Percentiles rank a stretch among this genome's conserved stretches.
Conservation (phyloP, 768 basidiomycete genomes). For the Boletus subcaerulescens region DNA sequence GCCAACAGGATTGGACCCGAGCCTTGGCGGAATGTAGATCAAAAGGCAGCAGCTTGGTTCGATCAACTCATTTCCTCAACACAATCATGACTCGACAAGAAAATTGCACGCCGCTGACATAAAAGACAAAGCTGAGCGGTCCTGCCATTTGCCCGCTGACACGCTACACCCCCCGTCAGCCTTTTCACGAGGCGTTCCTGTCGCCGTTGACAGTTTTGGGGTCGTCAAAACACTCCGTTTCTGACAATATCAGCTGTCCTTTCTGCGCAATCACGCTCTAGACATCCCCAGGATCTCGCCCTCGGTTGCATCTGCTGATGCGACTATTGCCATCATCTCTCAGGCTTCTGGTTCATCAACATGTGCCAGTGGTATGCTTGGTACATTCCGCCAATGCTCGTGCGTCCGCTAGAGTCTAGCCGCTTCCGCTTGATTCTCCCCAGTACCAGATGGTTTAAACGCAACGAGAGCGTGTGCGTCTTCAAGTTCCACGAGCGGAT, state of each 20-base stretch:
- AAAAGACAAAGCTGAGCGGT: conserved; percentile 10
- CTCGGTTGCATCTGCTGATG: neutral
- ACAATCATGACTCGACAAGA: conserved; percentile 11
- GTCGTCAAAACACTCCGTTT: conserved; percentile 15
- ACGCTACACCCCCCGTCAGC: conserved; percentile 3
- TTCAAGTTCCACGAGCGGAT: conserved; percentile 11
- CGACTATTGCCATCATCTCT: neutral
- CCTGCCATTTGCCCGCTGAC: conserved; percentile 11
- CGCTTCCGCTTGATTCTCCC: conserved; percentile 10
- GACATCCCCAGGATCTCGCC: neutral
- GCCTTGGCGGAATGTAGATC: conserved; percentile 16
- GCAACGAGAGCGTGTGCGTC: conserved; percentile 19
- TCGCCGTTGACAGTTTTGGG: conserved; percentile 33
- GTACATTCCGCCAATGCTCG: neutral
- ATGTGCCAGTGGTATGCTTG: neutral
- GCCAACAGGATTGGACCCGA: conserved; percentile 14
- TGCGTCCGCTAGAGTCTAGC: conserved; percentile 18
- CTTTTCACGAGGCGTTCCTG: conserved; percentile 20
- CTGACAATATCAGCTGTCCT: neutral
- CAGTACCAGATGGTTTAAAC: conserved; percentile 2
- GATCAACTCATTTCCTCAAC: neutral
- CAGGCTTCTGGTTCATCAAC: conserved; percentile 8
- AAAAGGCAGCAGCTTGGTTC: conserved; percentile 9
- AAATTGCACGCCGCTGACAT: conserved; percentile 24
- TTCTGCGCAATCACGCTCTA: conserved; percentile 7